phyloP scores from a whole-genome alignment of 768 basidiomycete species.

The Clitopilus hobsonii region DNA sequence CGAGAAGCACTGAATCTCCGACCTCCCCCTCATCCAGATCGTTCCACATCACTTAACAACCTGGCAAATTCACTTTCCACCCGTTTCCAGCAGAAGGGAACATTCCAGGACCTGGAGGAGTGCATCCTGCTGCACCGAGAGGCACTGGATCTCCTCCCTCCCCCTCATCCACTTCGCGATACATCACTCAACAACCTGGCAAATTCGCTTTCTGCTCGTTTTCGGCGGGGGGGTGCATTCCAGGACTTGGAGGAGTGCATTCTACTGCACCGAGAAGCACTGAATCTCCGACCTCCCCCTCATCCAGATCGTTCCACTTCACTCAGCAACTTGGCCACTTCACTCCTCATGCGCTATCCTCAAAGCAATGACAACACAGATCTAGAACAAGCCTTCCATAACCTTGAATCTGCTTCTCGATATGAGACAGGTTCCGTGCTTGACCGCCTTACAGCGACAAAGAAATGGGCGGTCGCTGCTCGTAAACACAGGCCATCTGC shows the following conservation, averaged over 20 bases:
- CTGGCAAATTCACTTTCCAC: slow-evolving; percentile 5
- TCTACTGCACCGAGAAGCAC: background rate
- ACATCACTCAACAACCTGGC: slow-evolving; percentile 13
- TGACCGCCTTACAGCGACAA: background rate
- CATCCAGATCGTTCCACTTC: background rate
- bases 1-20: slow-evolving; percentile 1
- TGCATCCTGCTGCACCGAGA: slow-evolving; percentile 4
- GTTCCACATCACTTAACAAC: slow-evolving; percentile 5
- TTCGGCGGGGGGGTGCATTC: background rate
- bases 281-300: background rate
- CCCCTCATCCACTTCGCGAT: slow-evolving; percentile 9
- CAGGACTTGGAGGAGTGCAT: slow-evolving; percentile 17
- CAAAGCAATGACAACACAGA: background rate
- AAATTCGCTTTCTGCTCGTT: slow-evolving; percentile 5
- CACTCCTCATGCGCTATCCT: background rate
- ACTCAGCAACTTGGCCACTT: background rate
- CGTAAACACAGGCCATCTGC: background rate
- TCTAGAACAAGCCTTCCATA: background rate
- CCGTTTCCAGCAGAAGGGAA: slow-evolving; percentile 11
- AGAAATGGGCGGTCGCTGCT: background rate
- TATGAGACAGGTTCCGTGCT: background rate
- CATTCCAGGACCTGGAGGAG: slow-evolving; percentile 6
- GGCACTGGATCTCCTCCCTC: slow-evolving; percentile 8
- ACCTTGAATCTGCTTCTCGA: background rate
- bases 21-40: slow-evolving; percentile 8